Evolutionary conservation across 2,329 filamentous ascomycete genomes (phyloP).

Genomic region (Diatrype stigma): DNA sequence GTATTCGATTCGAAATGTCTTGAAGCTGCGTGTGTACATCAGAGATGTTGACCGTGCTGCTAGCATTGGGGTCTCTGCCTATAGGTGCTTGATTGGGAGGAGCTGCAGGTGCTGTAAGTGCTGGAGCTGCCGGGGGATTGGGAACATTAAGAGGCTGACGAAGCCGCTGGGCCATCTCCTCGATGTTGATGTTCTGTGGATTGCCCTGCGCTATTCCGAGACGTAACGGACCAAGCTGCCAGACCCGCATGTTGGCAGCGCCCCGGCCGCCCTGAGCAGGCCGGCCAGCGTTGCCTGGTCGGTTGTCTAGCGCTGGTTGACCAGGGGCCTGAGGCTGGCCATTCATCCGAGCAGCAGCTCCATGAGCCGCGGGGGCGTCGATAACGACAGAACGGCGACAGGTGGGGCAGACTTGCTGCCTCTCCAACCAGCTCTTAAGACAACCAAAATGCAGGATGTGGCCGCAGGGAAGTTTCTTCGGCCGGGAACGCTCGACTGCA

Average conservation of each 20-base stretch:
- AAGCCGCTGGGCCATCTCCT: conserved; percentile 63
- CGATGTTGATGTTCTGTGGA: conserved; percentile 59
- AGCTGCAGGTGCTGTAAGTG: conserved; percentile 6
- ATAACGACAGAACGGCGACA: conserved; percentile 82
- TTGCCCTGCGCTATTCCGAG: conserved; percentile 72
- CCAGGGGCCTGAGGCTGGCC: conserved; percentile 27
- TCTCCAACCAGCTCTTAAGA: conserved; percentile 92
- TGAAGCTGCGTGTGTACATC: conserved; percentile 57
- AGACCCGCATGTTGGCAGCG: conserved; percentile 51
- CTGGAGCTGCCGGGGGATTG: conserved; percentile 15
- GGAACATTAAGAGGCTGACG: conserved; percentile 37
- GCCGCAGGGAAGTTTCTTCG: conserved; percentile 94
- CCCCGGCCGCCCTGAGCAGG: conserved; percentile 29
- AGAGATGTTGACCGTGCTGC: conserved; percentile 12
- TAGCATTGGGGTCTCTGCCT: conserved; percentile 1
- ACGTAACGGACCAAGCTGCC: conserved; percentile 70
- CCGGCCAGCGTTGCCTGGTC: conserved; percentile 27
- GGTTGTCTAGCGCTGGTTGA: conserved; percentile 19
- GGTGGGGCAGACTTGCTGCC: conserved; percentile 95
- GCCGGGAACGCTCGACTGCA: conserved; percentile 77
- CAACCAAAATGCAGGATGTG: conserved; percentile 94
- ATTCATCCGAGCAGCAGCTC: conserved; percentile 29
- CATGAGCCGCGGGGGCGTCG: conserved; percentile 35
- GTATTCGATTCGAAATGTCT: conserved; percentile 64
- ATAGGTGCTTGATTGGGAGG: conserved; percentile 5